Conservation (phyloP, 257 asterid genomes). For the Solanum bukasovii region DNA sequence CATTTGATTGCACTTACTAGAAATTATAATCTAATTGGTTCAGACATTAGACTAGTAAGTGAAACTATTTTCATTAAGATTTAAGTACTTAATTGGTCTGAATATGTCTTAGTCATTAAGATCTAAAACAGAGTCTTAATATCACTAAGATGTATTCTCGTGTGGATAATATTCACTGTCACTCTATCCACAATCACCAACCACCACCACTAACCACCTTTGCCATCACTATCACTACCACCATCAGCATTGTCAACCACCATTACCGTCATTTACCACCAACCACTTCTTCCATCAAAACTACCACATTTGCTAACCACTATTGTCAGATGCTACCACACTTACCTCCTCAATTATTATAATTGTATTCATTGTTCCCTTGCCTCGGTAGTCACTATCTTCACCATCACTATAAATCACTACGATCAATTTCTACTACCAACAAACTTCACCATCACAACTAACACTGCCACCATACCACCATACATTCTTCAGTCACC, state of each 20-base stretch:
- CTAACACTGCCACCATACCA: neutral
- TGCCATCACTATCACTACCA: neutral
- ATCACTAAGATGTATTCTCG: neutral
- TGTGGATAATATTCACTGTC: neutral
- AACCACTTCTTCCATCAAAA: neutral
- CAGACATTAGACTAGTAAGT: neutral
- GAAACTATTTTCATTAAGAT: neutral
- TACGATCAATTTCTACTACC: neutral
- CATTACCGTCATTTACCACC: neutral
- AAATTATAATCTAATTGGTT: too few relatives aligned
- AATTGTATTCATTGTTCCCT: neutral
- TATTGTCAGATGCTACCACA: neutral
- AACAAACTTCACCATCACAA: neutral
- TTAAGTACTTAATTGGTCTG: neutral
- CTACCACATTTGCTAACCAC: neutral
- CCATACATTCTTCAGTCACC: neutral
- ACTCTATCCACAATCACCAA: neutral
- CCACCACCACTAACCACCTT: neutral
- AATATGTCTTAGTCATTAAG: neutral
- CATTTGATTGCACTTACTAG: neutral
- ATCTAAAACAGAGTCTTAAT: neutral
- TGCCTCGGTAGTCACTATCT: neutral
- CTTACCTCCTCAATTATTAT: neutral
- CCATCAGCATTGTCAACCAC: neutral
- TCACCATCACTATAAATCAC: too few relatives aligned